Evolutionary conservation across 441 rosid genomes (phyloP), one percentile per base, ranked within the genome.

Genomic region (Pelargonium cotyledonis): DNA sequence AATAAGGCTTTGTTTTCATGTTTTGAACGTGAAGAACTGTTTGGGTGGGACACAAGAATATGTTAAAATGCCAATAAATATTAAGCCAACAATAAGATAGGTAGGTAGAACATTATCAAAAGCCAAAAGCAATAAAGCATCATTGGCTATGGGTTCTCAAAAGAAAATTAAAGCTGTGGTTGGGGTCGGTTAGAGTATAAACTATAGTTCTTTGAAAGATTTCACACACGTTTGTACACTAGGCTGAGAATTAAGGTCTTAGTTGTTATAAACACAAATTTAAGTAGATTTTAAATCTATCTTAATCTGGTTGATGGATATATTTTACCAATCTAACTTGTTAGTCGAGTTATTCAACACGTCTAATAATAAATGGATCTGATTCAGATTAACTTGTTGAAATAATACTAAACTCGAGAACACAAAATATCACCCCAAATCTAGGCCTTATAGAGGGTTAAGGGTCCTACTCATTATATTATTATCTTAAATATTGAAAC

Each of bases 101-200:
- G 2, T 35, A 65, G 23, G 46, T 9, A 11, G 62, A 31, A 43
- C 44, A 15, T 26, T 3, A 47, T 53, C 38, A 31, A 2, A 29
- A 4, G 23, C 23, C 44, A 64, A 5, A 71, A 69, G 60, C 71
- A 19, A 58, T 8, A 14, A 58, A 58, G 63, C 63, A 58, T 19
- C 31, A 19, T 21, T 58, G 9, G 63, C 21, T 5, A 6, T 58
- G 29, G 29, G 70, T 53, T 29, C 35, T 16, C 31, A 61, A 76
- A 78, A 75, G 78, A 57, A 69, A 11, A 58, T 58, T 58, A 58
- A 58, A 58, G 63, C 23, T 58, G 81, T 77, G 88, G 93, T 68
- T 82, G 82, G 91, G 89, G 89, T 73, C 58, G 43, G 35, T 73
- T 73, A 65, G 82, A 57, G 68, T 81, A 81, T 87, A 85, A 84